A percentile compares a stretch with the other conserved stretches of the same genome.
phyloP scores from a whole-genome alignment of 345 rosid genomes.

The Gossypioides kirkii region DNA sequence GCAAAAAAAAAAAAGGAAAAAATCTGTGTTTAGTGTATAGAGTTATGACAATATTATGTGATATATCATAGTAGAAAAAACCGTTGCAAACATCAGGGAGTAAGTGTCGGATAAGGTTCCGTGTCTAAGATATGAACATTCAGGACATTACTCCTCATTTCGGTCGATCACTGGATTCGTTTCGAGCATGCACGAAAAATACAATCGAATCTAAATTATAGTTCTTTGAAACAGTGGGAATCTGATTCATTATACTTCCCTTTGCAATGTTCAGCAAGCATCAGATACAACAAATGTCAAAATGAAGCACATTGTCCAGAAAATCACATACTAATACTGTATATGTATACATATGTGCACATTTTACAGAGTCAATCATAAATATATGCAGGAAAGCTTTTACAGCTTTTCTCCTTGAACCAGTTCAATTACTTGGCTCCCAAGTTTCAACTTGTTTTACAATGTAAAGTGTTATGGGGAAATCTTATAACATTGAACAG shows the following conservation, averaged over 20 bases:
- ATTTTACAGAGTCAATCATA: not conserved
- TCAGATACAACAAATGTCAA: not conserved
- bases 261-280: not conserved
- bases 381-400: not conserved
- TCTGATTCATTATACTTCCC: not conserved
- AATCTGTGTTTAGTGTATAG: too few relatives aligned
- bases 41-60: not conserved
- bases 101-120: not conserved
- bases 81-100: not conserved
- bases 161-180: too few relatives aligned
- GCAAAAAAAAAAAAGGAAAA: not conserved
- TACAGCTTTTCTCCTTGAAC: not conserved
- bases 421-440: not conserved
- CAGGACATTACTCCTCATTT: too few relatives aligned
- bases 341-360: too few relatives aligned
- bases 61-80: not conserved
- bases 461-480: not conserved
- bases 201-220: not conserved
- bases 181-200: too few relatives aligned
- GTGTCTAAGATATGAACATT: not conserved
- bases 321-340: not conserved
- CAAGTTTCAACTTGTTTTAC: slow-evolving; percentile 3
- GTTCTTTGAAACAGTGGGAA: not conserved
- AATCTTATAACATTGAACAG: not conserved
- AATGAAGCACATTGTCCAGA: not conserved